phyloP scores from a whole-genome alignment of 2,329 filamentous ascomycete genomes.

The Lasiodiplodia sp. region DNA sequence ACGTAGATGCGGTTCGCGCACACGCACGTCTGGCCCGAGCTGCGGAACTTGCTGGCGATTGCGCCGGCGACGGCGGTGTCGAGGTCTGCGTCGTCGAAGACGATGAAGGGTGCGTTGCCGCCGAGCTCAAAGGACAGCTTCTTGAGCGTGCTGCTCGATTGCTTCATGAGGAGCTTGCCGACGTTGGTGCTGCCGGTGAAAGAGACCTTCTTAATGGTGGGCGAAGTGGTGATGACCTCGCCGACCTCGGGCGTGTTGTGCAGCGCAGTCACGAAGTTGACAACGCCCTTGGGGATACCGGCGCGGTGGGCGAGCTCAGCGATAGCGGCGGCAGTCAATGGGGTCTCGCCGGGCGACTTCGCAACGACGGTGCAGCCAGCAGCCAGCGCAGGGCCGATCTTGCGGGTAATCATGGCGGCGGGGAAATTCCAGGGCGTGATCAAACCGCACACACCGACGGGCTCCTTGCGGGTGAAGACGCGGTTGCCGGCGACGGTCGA shows the following conservation, averaged over 20 bases:
- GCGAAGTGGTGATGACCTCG: constrained; percentile 75
- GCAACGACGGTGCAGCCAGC: constrained; percentile 95
- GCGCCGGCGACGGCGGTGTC: constrained; percentile 84
- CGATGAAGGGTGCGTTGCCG: constrained; percentile 94
- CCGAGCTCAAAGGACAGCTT: constrained; percentile 89
- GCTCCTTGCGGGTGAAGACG: constrained; percentile 80
- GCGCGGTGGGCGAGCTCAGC: constrained; percentile 86
- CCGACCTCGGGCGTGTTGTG: constrained; percentile 84
- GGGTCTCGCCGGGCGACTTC: constrained; percentile 92
- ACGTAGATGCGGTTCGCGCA: constrained; percentile 79
- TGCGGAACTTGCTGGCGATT: constrained; percentile 88
- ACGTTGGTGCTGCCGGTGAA: constrained; percentile 82
- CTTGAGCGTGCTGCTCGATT: constrained; percentile 83
- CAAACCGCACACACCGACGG: constrained; percentile 81
- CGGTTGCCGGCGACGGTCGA: constrained; percentile 74
- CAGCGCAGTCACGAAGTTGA: constrained; percentile 85
- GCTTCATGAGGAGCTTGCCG: constrained; percentile 84
- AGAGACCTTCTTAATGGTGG: constrained; percentile 84
- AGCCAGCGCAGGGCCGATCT: constrained; percentile 73
- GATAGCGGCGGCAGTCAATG: constrained; percentile 86
- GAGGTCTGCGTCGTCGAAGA: constrained; percentile 93
- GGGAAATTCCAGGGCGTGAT: constrained; percentile 91
- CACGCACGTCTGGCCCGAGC: constrained; percentile 94
- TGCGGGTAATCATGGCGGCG: constrained; percentile 58
- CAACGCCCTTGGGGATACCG: constrained; percentile 86